phyloP scores from a whole-genome alignment of 768 basidiomycete genomes.

The Pleurotus eryngii region DNA sequence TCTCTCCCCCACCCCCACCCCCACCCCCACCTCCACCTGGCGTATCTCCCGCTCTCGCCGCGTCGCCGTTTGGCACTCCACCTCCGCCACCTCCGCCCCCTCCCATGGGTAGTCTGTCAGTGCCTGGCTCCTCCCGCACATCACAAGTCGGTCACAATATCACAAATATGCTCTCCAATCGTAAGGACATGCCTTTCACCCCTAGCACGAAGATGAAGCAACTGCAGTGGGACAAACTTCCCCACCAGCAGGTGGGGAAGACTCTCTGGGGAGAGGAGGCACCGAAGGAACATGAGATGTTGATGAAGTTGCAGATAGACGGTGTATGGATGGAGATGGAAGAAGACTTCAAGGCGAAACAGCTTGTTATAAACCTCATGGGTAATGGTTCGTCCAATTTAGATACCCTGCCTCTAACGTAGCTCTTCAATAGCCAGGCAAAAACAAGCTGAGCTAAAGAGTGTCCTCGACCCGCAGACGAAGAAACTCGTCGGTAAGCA shows the following conservation, averaged over 20 bases:
- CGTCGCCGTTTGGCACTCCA: conserved; percentile 22
- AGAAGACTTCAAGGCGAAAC: conserved; percentile 95
- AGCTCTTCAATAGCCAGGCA: conserved; percentile 53
- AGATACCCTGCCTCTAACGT: conserved; percentile 10
- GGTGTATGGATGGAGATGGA: conserved; percentile 97
- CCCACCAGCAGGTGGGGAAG: conserved; percentile 78
- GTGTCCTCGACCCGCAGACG: conserved; percentile 86
- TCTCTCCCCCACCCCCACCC: conserved; percentile 21
- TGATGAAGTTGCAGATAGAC: conserved; percentile 76
- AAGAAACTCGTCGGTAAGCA: conserved; percentile 90
- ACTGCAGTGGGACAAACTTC: conserved; percentile 98
- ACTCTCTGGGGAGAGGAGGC: conserved; percentile 84
- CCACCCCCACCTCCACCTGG: conserved; percentile 24
- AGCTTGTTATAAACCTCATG: conserved; percentile 86
- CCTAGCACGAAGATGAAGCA: conserved; percentile 95
- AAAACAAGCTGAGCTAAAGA: conserved; percentile 85
- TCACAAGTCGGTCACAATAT: conserved; percentile 61
- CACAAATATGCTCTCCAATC: conserved; percentile 51
- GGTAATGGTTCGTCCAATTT: conserved; percentile 41
- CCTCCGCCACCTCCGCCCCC: conserved; percentile 38
- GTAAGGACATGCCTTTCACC: conserved; percentile 84
- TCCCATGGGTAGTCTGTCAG: conserved; percentile 28
- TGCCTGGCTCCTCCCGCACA: conserved; percentile 42
- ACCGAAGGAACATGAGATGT: conserved; percentile 73
- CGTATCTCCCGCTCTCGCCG: conserved; percentile 13